phyloP scores from a whole-genome alignment of 2,329 filamentous ascomycete species.

The Aspergillus viridinutans region DNA sequence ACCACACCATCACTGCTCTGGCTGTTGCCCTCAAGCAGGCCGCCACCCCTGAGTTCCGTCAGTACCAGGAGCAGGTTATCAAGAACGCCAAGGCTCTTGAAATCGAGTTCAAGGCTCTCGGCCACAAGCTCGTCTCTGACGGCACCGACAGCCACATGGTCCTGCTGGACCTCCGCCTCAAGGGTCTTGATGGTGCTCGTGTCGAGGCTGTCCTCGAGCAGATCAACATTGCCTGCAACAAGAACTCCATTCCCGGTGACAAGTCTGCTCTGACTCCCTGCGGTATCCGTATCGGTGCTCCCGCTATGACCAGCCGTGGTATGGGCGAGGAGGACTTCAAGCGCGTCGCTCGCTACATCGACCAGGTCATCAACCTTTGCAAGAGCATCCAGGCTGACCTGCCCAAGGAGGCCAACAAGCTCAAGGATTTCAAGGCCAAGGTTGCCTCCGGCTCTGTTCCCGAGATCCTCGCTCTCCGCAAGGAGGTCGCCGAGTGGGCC shows the following conservation, averaged over 20 bases:
- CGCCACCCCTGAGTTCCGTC: constrained; percentile 80
- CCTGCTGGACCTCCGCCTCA: constrained; percentile 83
- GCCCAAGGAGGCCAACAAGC: constrained; percentile 97
- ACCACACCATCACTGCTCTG: constrained; percentile 96
- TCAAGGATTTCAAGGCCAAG: constrained; percentile 98
- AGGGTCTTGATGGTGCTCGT: constrained; percentile 82
- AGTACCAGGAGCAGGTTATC: constrained; percentile 87
- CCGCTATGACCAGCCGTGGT: constrained; percentile 94
- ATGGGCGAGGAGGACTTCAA: constrained; percentile 91
- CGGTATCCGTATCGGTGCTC: constrained; percentile 93
- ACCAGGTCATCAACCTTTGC: constrained; percentile 81
- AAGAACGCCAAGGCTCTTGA: constrained; percentile 88
- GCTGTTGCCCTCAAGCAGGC: constrained; percentile 94
- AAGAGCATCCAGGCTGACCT: constrained; percentile 79
- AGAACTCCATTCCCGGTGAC: constrained; percentile 97
- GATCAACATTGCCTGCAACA: constrained; percentile 99
- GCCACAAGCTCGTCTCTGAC: constrained; percentile 85
- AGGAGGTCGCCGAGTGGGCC: constrained; percentile 87
- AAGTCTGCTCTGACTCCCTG: constrained; percentile 93
- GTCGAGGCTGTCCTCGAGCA: constrained; percentile 95
- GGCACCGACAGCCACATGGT: constrained; percentile 98
- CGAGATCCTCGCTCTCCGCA: constrained; percentile 79
- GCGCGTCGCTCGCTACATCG: constrained; percentile 84
- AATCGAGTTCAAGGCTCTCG: constrained; percentile 62
- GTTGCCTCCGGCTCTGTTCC: constrained; percentile 71